A percentile compares a stretch with the other conserved stretches of the same genome.
phyloP scores from a whole-genome alignment of 805 yeast species.

The Ogataea haglerorum region DNA sequence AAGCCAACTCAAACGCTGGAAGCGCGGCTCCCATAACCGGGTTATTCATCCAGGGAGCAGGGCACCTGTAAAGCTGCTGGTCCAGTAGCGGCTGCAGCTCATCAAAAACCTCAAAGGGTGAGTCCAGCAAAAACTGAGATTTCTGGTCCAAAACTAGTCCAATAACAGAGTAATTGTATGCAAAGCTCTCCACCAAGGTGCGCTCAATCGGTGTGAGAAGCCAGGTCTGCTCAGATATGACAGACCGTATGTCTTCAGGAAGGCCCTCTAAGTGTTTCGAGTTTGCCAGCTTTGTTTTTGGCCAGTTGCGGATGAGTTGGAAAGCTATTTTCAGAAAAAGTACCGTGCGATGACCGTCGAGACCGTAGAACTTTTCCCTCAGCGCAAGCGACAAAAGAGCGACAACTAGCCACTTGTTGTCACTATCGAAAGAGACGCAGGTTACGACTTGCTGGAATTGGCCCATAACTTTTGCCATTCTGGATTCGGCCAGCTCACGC shows the following conservation, averaged over 20 bases:
- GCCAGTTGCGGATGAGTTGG: conserved; percentile 31
- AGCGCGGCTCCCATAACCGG: conserved; percentile 39
- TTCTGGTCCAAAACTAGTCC: conserved; percentile 32
- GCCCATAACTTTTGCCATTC: conserved; percentile 11
- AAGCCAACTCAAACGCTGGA: conserved; percentile 36
- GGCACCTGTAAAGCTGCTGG: conserved; percentile 33
- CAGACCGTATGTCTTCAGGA: not conserved
- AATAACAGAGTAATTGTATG: conserved; percentile 39
- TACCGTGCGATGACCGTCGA: conserved; percentile 29
- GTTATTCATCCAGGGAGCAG: conserved; percentile 37
- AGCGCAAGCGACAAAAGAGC: conserved; percentile 38
- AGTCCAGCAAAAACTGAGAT: conserved; percentile 31
- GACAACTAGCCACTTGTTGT: conserved; percentile 38
- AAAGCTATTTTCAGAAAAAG: conserved; percentile 34
- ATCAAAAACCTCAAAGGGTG: conserved; percentile 39
- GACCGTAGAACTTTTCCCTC: conserved; percentile 33
- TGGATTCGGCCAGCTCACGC: conserved; percentile 23
- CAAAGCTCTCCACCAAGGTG: conserved; percentile 41
- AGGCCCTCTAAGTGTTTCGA: not conserved
- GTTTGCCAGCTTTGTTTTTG: conserved; percentile 12
- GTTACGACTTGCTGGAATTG: conserved; percentile 22
- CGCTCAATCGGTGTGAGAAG: conserved; percentile 23
- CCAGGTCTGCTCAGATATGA: not conserved
- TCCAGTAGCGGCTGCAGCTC: conserved; percentile 30
- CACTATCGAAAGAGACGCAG: conserved; percentile 1